Evolutionary conservation across 1,284 basidiomycete genomes (phyloP).

Genomic region (Clitocybe nebularis): DNA sequence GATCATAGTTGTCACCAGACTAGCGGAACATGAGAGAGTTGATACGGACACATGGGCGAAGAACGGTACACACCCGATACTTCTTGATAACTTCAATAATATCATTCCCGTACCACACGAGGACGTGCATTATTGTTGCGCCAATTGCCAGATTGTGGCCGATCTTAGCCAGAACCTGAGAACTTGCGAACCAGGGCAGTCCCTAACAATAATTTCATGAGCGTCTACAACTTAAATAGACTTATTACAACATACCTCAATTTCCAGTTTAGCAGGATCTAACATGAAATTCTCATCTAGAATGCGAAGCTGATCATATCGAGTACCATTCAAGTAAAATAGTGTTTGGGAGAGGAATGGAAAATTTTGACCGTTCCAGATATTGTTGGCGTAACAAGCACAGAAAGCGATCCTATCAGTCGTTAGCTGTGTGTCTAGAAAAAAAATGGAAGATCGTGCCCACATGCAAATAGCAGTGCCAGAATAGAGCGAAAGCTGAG

Average conservation of each 20-base stretch:
- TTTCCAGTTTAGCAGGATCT: constrained; percentile 35
- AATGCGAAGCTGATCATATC: constrained; percentile 31
- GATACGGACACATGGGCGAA: constrained; percentile 13
- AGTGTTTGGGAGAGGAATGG: constrained; percentile 45
- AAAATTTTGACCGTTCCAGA: constrained; percentile 41
- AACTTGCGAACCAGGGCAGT: constrained; percentile 40
- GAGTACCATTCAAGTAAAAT: constrained; percentile 35
- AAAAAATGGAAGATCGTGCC: constrained; percentile 12
- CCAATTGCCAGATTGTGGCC: constrained; percentile 37
- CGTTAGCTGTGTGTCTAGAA: neutral
- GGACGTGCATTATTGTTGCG: constrained; percentile 41
- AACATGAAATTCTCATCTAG: constrained; percentile 36
- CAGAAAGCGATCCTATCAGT: constrained; percentile 33
- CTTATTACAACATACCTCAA: constrained; percentile 30
- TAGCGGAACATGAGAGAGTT: constrained; percentile 8
- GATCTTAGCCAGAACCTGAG: constrained; percentile 38
- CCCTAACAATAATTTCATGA: constrained; percentile 21
- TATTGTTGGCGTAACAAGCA: constrained; percentile 32
- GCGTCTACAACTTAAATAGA: neutral
- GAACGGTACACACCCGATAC: constrained; percentile 22
- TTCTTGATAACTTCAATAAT: constrained; percentile 37
- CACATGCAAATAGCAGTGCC: constrained; percentile 39
- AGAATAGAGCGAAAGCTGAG: constrained; percentile 35
- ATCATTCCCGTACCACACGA: constrained; percentile 48
- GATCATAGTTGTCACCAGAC: constrained; percentile 37